A percentile compares a stretch with the other conserved stretches of the same genome.
These are phyloP conservation scores for Trichoderma atroviride DNA, from an alignment of 2,329 filamentous ascomycete genomes.

Conservation along the genomic window DNA sequence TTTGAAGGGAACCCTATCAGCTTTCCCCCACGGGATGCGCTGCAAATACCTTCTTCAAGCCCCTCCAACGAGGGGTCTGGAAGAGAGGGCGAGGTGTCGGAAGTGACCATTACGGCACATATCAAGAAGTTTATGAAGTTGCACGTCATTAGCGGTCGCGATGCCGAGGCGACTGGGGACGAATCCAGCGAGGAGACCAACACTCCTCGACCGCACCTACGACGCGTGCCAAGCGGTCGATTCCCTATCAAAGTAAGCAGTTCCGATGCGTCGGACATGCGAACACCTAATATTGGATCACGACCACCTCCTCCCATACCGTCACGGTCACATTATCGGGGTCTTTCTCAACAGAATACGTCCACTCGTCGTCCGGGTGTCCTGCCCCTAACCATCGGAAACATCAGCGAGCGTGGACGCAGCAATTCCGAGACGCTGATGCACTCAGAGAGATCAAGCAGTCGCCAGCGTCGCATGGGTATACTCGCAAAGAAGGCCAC, in stretches of 20 bases:
- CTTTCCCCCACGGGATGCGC: constrained; percentile 73
- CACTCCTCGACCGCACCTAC: constrained; percentile 71
- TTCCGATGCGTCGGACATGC: constrained; percentile 66
- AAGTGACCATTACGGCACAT: constrained; percentile 61
- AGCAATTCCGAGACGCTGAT: constrained; percentile 67
- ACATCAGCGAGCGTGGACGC: constrained; percentile 66
- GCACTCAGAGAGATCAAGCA: constrained; percentile 55
- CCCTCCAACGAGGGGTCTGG: constrained; percentile 57
- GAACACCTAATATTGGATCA: constrained; percentile 64
- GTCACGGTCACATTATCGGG: constrained; percentile 74
- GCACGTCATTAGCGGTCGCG: constrained; percentile 54
- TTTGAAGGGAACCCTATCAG: constrained; percentile 84
- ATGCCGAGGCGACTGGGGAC: constrained; percentile 60
- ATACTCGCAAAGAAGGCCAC: constrained; percentile 58
- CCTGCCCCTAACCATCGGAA: constrained; percentile 71
- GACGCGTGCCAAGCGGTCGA: constrained; percentile 64
- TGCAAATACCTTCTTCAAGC: constrained; percentile 60
- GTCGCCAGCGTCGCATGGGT: constrained; percentile 65
- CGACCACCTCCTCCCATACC: constrained; percentile 81
- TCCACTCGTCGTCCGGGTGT: constrained; percentile 69
- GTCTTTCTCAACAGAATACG: constrained; percentile 68
- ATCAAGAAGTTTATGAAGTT: constrained; percentile 65
- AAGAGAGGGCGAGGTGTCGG: constrained; percentile 64
- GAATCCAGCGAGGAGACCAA: constrained; percentile 75
- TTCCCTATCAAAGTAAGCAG: constrained; percentile 75